Evolutionary conservation across 73 alveolate genomes (phyloP).

Genomic region (Paramecium biaurelia): DNA sequence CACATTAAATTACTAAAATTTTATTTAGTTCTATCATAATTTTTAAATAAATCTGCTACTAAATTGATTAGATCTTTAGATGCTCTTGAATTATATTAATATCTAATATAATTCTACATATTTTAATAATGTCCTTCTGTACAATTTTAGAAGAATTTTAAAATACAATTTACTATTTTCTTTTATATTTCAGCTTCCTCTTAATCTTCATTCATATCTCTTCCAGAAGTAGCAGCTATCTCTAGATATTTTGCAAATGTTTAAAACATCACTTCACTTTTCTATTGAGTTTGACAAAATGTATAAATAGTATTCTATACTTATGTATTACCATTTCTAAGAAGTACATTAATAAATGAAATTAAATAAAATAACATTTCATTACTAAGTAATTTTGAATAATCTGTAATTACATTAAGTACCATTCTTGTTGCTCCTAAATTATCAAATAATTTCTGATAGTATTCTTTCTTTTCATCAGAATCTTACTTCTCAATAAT

Average conservation of each 20-base stretch:
- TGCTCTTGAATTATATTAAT: constrained; percentile 64
- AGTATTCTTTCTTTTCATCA: constrained; percentile 45
- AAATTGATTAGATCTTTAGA: constrained; percentile 52
- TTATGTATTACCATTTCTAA: constrained; percentile 55
- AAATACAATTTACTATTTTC: constrained; percentile 24
- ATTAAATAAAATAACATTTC: constrained; percentile 43
- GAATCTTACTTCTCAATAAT: constrained; percentile 42
- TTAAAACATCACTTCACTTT: constrained; percentile 64
- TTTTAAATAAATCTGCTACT: constrained; percentile 59
- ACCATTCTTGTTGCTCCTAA: constrained; percentile 65
- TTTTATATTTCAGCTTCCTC: neutral
- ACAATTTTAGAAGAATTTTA: constrained; percentile 58
- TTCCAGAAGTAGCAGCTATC: neutral
- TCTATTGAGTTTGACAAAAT: constrained; percentile 52
- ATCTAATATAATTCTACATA: constrained; percentile 63
- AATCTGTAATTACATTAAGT: constrained; percentile 58
- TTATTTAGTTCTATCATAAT: constrained; percentile 37
- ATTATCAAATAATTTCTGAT: constrained; percentile 57
- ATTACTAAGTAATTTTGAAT: constrained; percentile 15
- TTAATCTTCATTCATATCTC: constrained; percentile 31
- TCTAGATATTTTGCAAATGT: neutral
- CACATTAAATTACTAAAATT: constrained; percentile 35
- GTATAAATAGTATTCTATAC: constrained; percentile 36
- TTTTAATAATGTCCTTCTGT: constrained; percentile 66
- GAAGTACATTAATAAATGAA: constrained; percentile 21